These are phyloP conservation scores for Sphagnum tenellum DNA, from an alignment of 225 moss, liverwort and hornwort species.

Conservation along the genomic window DNA sequence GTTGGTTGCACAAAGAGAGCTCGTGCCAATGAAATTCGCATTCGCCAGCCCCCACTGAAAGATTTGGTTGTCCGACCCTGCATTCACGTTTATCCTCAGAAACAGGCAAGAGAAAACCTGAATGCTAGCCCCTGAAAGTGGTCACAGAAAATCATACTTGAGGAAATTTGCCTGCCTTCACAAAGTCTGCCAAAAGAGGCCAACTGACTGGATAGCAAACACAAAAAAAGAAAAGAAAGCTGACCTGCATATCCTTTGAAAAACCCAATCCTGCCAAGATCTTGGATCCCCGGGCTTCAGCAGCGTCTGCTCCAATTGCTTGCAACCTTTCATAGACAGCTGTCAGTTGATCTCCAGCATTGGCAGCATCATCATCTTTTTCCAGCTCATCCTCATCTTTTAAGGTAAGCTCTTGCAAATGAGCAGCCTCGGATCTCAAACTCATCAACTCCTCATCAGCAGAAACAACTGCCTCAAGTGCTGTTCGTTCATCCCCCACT, in stretches of 20 bases:
- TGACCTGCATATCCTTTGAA: constrained; percentile 50
- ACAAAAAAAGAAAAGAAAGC: not conserved
- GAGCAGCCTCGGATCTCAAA: constrained; percentile 54
- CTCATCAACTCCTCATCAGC: constrained; percentile 76
- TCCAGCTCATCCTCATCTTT: constrained; percentile 19
- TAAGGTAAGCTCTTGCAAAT: constrained; percentile 39
- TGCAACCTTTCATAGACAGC: constrained; percentile 78
- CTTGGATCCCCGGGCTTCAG: constrained; percentile 79
- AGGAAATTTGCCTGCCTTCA: too few relatives aligned
- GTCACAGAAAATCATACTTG: too few relatives aligned
- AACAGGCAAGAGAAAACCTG: too few relatives aligned
- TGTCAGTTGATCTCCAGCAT: constrained; percentile 58
- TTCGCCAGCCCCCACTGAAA: constrained; percentile 97
- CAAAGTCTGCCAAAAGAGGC: too few relatives aligned
- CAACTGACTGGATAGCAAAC: too few relatives aligned
- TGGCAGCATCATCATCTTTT: constrained; percentile 28
- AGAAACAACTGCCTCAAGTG: constrained; percentile 69
- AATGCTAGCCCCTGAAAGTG: too few relatives aligned
- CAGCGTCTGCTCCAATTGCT: constrained; percentile 68
- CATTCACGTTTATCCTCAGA: constrained; percentile 18
- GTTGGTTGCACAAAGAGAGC: constrained; percentile 95
- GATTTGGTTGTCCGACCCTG: constrained; percentile 79
- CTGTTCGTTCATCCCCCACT: constrained; percentile 77
- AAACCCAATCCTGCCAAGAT: constrained; percentile 92
- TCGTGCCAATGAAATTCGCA: constrained; percentile 90